phyloP scores from a whole-genome alignment of 2,329 filamentous ascomycete species.

The Nemania serpens region DNA sequence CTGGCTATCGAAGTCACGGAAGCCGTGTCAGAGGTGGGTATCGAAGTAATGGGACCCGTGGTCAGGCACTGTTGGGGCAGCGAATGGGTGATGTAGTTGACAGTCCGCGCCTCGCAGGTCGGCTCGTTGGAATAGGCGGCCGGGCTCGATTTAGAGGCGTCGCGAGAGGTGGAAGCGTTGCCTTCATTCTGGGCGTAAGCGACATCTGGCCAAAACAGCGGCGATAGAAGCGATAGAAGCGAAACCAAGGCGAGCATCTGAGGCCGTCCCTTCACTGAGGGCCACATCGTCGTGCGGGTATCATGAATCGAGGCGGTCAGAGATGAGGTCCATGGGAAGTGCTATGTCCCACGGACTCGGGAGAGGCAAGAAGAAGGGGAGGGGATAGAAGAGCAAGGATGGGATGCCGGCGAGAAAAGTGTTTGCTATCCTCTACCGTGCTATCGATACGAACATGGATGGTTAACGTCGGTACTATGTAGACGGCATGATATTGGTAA shows the following conservation, averaged over 20 bases:
- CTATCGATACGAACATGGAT: too few species aligned
- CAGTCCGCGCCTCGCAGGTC: constrained; percentile 64
- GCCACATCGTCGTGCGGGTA: constrained; percentile 36
- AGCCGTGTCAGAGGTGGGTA: constrained; percentile 31
- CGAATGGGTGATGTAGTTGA: constrained; percentile 82
- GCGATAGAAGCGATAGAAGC: constrained; percentile 17
- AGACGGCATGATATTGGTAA: not conserved
- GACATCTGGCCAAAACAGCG: constrained; percentile 19
- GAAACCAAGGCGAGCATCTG: constrained; percentile 27
- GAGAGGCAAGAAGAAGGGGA: too few species aligned
- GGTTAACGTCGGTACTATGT: not conserved
- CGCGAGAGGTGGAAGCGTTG: constrained; percentile 24
- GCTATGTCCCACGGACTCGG: constrained; percentile 12
- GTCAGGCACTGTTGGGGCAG: constrained; percentile 76
- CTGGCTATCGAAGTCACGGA: constrained; percentile 31
- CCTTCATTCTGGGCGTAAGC: constrained; percentile 29
- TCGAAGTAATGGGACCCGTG: constrained; percentile 52
- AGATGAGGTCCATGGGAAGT: constrained; percentile 32
- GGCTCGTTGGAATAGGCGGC: constrained; percentile 35
- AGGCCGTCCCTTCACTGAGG: constrained; percentile 25
- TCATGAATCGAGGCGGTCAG: constrained; percentile 19
- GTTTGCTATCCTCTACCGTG: not conserved
- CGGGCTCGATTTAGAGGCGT: constrained; percentile 28
- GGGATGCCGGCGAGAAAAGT: not conserved
- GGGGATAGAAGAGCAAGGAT: not conserved